Percentiles rank a stretch among this genome's conserved stretches.
phyloP scores from a whole-genome alignment of 495 filamentous ascomycete species.

The Talaromyces wortmannii region DNA sequence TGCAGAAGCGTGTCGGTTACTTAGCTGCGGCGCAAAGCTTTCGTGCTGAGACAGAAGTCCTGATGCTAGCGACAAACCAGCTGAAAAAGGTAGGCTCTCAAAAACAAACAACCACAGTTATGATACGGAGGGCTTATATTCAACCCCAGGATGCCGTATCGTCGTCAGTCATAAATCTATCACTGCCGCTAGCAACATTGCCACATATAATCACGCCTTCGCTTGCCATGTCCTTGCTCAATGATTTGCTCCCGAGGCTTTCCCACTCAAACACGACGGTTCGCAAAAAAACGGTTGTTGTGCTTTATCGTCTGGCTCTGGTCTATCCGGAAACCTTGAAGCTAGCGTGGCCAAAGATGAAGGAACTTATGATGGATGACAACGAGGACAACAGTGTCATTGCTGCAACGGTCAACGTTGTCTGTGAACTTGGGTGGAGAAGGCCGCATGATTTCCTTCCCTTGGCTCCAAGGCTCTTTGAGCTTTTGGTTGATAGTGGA shows the following conservation, averaged over 20 bases:
- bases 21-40: slow-evolving; percentile 97
- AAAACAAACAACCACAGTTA: not conserved
- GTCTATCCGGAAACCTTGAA: slow-evolving; percentile 92
- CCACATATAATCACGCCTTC: slow-evolving; percentile 90
- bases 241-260: slow-evolving; percentile 79
- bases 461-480: slow-evolving; percentile 84
- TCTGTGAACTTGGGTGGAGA: slow-evolving; percentile 93
- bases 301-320: slow-evolving; percentile 83
- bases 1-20: slow-evolving; percentile 92
- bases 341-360: slow-evolving; percentile 92
- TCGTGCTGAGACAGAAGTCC: slow-evolving; percentile 86
- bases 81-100: slow-evolving; percentile 74
- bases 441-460: slow-evolving; percentile 91
- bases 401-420: slow-evolving; percentile 89
- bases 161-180: slow-evolving; percentile 64
- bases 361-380: slow-evolving; percentile 86
- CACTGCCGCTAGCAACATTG: slow-evolving; percentile 77
- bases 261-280: slow-evolving; percentile 76
- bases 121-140: not conserved
- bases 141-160: slow-evolving; percentile 67
- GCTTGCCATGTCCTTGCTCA: slow-evolving; percentile 77
- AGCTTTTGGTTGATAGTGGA: slow-evolving; percentile 80
- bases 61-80: slow-evolving; percentile 96
- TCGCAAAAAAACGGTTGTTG: slow-evolving; percentile 91
- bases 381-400: slow-evolving; percentile 89